Percentiles rank a stretch among this genome's conserved stretches.
Evolutionary conservation across 192 early-diverging fungal genomes (phyloP).

Genomic region (Entomortierella lignicola): DNA sequence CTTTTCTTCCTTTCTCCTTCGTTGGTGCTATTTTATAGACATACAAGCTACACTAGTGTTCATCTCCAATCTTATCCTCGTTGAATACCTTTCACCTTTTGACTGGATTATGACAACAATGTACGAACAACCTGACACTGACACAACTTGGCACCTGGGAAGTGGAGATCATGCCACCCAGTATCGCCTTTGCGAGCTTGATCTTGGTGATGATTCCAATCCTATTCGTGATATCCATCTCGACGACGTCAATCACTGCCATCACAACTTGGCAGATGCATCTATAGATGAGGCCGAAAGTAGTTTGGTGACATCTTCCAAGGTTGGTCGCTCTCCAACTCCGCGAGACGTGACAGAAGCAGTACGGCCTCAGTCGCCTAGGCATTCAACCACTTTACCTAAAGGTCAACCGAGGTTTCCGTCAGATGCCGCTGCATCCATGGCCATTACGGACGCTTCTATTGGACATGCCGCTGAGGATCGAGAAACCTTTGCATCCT

Average conservation of each 20-base stretch:
- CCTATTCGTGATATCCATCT: not conserved
- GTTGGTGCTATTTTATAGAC: no score
- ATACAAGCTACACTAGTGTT: not conserved
- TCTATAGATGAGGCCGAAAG: not conserved
- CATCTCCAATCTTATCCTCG: not conserved
- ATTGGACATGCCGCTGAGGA: not conserved
- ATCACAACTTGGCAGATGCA: not conserved
- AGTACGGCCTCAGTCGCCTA: no score
- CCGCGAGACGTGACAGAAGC: no score
- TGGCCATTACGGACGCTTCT: not conserved
- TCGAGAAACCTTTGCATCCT: no score
- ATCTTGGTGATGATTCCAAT: not conserved
- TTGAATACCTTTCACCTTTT: not conserved
- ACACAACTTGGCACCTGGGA: not conserved
- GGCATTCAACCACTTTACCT: no score
- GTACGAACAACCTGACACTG: not conserved
- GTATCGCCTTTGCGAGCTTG: constrained; percentile 1
- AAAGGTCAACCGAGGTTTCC: no score
- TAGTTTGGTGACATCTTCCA: no score
- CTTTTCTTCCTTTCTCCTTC: not conserved
- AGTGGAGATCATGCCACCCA: not conserved
- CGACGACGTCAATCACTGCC: not conserved
- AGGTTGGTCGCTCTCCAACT: no score
- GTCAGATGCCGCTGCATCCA: no score
- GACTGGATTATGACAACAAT: not conserved